Evolutionary conservation across 495 filamentous ascomycete genomes (phyloP).

Genomic region (Neurospora sp.): DNA sequence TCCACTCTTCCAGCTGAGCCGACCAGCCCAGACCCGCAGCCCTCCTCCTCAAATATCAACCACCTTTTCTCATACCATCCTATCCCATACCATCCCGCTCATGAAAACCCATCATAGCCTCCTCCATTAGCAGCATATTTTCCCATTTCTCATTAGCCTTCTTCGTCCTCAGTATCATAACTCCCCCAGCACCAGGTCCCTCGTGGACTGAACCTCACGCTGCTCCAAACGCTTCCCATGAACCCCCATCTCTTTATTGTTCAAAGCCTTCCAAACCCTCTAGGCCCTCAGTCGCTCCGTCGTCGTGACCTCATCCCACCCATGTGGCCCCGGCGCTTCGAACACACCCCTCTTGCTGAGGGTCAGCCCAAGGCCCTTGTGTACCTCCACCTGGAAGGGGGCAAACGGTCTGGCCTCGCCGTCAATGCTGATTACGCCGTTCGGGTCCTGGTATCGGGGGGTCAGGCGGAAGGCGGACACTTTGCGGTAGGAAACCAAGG

Average conservation of each 20-base stretch:
- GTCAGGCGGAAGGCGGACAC: slow-evolving; percentile 72
- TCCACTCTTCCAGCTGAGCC: background rate
- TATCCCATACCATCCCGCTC: background rate
- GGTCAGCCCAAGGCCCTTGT: slow-evolving; percentile 74
- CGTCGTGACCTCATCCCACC: slow-evolving; percentile 30
- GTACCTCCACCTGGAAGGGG: slow-evolving; percentile 83
- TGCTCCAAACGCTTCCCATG: background rate
- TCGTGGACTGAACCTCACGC: background rate
- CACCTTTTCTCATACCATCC: background rate
- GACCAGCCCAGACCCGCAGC: background rate
- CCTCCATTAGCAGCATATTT: background rate
- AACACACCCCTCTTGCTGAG: slow-evolving; percentile 63
- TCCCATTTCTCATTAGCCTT: background rate
- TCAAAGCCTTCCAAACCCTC: background rate
- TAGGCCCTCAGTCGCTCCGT: slow-evolving; percentile 18
- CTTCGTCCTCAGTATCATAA: background rate
- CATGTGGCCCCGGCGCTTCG: slow-evolving; percentile 55
- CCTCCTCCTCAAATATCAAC: background rate
- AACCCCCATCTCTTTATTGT: background rate
- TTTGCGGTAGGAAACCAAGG: slow-evolving; percentile 71
- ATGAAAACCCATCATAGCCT: background rate
- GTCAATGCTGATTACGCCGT: slow-evolving; percentile 88
- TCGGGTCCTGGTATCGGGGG: slow-evolving; percentile 50
- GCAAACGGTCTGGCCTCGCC: slow-evolving; percentile 80
- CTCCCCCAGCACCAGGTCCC: background rate